Evolutionary conservation across 192 early-diverging fungal species (phyloP), one percentile per base, ranked within the genome.

Genomic region (Podila clonocystis): DNA sequence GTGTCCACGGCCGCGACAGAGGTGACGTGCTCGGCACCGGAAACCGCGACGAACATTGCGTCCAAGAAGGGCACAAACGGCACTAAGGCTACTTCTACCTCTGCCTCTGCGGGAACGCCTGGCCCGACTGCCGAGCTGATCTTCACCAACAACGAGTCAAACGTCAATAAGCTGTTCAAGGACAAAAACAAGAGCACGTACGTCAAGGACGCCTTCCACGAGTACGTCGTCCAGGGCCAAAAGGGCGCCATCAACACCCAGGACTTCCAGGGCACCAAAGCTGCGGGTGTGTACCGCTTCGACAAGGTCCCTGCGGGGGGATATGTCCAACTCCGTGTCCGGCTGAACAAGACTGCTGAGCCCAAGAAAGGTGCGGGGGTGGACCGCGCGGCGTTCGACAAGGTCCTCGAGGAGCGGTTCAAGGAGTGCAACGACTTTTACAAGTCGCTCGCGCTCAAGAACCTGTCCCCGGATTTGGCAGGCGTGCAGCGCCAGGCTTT

Each of bases 81-180:
- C 1, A 26, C 52, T 6, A 26, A 55, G 22, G 12, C 41, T 17
- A 3, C 41, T 3, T 1, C 33, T 17, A 4, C 41, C 13, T 45
- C 41, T 45, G 41, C 2, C 13, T 45, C 41, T 12, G 2, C 41
- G 8, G 41, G 41, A 45, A 45, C 41, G 0, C 41, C 64, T 17
- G 55, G 57, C 8, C 55, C 30, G 11, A 50, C 22, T 0, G 85
- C 83, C 0, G 77, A 73, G 9, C 58, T 84, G 9, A 52, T 89
- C 8, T 89, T 89, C 61, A 85, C 85, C 28, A 86, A 87, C 45
- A 89, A 89, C 45, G 87, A 89, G 19, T 82, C 87, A 0, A 89
- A 89, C 50, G 26, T 67, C 3, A 15, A 82, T 26, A 74, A 69
- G 24, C 24, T 89, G 4, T 89, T 84, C 67, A 65, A 82, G 2